Percentiles rank a stretch among this genome's conserved stretches.
Conservation (phyloP, 176 grass and related monocot species). For the Musa beccarii region DNA sequence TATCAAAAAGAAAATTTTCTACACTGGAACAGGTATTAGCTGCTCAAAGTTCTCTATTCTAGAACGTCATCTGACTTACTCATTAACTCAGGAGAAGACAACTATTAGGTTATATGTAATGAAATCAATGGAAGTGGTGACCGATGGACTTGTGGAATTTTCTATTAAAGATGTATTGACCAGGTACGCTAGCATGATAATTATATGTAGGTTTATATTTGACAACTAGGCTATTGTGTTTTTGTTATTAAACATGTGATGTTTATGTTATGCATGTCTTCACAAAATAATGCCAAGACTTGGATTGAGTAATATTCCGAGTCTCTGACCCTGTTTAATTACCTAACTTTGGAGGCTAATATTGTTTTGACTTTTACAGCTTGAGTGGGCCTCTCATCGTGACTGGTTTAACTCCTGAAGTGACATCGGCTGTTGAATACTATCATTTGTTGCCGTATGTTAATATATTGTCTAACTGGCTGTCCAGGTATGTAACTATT, state of each 20-base stretch:
- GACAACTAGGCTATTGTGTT: not conserved
- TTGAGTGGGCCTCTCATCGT: conserved; percentile 39
- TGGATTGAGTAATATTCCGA: not conserved
- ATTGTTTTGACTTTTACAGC: conserved; percentile 16
- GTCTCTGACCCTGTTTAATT: too few relatives aligned
- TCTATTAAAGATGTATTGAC: conserved; percentile 32
- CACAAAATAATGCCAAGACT: not conserved
- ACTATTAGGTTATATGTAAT: conserved; percentile 41
- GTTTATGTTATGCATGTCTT: conserved; percentile 4
- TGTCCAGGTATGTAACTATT: conserved; percentile 31
- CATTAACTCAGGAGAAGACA: conserved; percentile 34
- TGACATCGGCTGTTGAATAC: conserved; percentile 35
- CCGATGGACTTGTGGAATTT: conserved; percentile 20
- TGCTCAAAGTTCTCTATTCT: conserved; percentile 29
- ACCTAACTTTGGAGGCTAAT: not conserved
- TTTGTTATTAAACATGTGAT: too few relatives aligned
- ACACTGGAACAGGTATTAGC: conserved; percentile 25
- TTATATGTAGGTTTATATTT: not conserved
- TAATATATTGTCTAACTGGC: conserved; percentile 25
- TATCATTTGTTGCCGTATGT: conserved; percentile 57
- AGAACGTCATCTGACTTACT: conserved; percentile 35
- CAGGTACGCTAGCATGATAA: conserved; percentile 32
- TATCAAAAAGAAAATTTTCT: conserved; percentile 1
- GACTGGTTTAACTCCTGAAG: conserved; percentile 7
- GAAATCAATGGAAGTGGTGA: conserved; percentile 22